These are phyloP conservation scores for Phialophora macrospora DNA, from an alignment of 2,329 filamentous ascomycete genomes.

Conservation along the genomic window DNA sequence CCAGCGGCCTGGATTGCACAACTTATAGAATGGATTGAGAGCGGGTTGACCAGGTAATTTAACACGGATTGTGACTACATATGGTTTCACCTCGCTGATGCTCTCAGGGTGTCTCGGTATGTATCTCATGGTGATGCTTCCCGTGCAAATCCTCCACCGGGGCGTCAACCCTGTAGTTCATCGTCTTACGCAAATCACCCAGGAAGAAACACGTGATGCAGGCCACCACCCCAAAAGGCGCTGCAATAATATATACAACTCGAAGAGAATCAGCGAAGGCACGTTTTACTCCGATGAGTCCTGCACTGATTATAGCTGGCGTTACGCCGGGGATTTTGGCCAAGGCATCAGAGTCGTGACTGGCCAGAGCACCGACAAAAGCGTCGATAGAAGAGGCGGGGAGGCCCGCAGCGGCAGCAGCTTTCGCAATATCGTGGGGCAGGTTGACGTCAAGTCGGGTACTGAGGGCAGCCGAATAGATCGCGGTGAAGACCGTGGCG, in stretches of 20 bases:
- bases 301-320: slow-evolving; percentile 7
- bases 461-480: slow-evolving; percentile 2
- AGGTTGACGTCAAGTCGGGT: slow-evolving; percentile 17
- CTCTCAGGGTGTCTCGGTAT: too few relatives aligned
- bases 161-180: slow-evolving; percentile 28
- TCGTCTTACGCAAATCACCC: slow-evolving; percentile 22
- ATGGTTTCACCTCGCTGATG: too few relatives aligned
- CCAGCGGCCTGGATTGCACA: too few relatives aligned
- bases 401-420: slow-evolving; percentile 20
- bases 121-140: too few relatives aligned
- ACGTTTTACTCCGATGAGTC: slow-evolving; percentile 17
- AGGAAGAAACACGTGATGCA: slow-evolving; percentile 16
- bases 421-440: slow-evolving; percentile 19
- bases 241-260: slow-evolving; percentile 21
- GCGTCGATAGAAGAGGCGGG: slow-evolving; percentile 5
- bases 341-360: slow-evolving; percentile 21
- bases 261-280: slow-evolving; percentile 26
- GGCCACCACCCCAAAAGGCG: slow-evolving; percentile 23
- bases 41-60: too few relatives aligned
- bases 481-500: background rate
- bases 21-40: too few relatives aligned
- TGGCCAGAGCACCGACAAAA: slow-evolving; percentile 17
- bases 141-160: slow-evolving; percentile 22
- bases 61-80: too few relatives aligned
- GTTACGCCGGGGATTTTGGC: slow-evolving; percentile 3